Base-by-base conservation (phyloP, 345 rosid genomes). In the Litchi chinensis region DNA sequence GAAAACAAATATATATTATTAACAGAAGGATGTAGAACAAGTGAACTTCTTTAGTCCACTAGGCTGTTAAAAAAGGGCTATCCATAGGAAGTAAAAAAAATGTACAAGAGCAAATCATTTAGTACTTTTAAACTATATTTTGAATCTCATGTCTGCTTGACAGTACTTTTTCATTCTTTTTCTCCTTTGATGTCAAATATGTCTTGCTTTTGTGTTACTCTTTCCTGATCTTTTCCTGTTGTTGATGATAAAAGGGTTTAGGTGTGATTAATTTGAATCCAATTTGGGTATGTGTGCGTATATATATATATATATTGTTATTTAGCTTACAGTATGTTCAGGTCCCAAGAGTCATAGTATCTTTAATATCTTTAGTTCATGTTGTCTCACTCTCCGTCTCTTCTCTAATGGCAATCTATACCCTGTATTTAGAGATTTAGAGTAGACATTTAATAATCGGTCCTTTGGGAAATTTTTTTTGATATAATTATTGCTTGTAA, bases 141-240 rank as follows among this genome's bases (percentile, higher is more conserved):
- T 40, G 18, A 32, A 32, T 68, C 37, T 57, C 64, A 22, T 60
- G 32, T 10, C 21, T 69, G 39, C 28, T 24, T 67, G 32, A 26
- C 67, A n/a, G 11, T 50, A 65, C 68, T 57, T 65, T 56, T 76
- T 65, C 19, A 7, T 52, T 11, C 37, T 46, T 80, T 57, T 68
- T 73, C 26, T 28, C 6, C 37, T 44, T 76, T 54, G 62, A 71
- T 22, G 44, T n/a, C 21, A n/a, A n/a, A n/a, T n/a, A n/a, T n/a
- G n/a, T n/a, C n/a, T n/a, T n/a, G n/a, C n/a, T n/a, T n/a, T 19
- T 16, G 0, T 50, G 43, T 50, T 5, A 44, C n/a, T 12, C 60
- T 71, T 70, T 71, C 43, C 46, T 24, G 21, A 50, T 56, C 41
- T 24, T 48, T 18, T 44, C 26, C 5, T 15, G 18, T 22, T 22